phyloP scores from a whole-genome alignment of 495 filamentous ascomycete genomes.

The Aspergillus avenaceus region DNA sequence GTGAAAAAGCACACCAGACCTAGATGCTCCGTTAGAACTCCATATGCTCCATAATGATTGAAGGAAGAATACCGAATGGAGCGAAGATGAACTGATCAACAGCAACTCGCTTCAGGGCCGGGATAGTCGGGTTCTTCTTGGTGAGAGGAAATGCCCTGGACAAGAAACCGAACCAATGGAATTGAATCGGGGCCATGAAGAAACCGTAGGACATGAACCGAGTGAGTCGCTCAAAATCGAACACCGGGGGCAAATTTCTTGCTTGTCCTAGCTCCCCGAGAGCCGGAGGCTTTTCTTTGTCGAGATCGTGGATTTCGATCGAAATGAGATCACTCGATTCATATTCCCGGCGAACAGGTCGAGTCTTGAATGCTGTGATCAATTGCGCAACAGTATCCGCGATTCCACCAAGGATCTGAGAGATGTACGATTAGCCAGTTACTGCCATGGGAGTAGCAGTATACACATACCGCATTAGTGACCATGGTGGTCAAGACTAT shows the following conservation, averaged over 20 bases:
- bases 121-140: constrained; percentile 65
- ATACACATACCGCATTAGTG: constrained; percentile 85
- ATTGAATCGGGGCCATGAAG: constrained; percentile 92
- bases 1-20: constrained; percentile 87
- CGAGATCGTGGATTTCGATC: constrained; percentile 86
- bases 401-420: constrained; percentile 83
- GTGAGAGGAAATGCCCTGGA: constrained; percentile 80
- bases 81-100: constrained; percentile 96
- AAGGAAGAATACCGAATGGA: constrained; percentile 63
- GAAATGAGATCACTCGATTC: constrained; percentile 68
- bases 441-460: too few relatives aligned
- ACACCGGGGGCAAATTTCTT: constrained; percentile 66
- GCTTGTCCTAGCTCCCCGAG: constrained; percentile 65
- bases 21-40: constrained; percentile 26
- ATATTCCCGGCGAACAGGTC: constrained; percentile 56
- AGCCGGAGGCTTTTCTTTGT: constrained; percentile 72
- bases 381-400: constrained; percentile 95
- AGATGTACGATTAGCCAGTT: too few relatives aligned
- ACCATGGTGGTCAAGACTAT: constrained; percentile 96
- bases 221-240: constrained; percentile 91
- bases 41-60: neutral
- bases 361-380: constrained; percentile 76
- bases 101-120: constrained; percentile 82
- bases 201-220: constrained; percentile 97
- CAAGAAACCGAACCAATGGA: constrained; percentile 91